Base-by-base conservation (phyloP, 1,284 basidiomycete species). In the Cryptococcus maquisensis region DNA sequence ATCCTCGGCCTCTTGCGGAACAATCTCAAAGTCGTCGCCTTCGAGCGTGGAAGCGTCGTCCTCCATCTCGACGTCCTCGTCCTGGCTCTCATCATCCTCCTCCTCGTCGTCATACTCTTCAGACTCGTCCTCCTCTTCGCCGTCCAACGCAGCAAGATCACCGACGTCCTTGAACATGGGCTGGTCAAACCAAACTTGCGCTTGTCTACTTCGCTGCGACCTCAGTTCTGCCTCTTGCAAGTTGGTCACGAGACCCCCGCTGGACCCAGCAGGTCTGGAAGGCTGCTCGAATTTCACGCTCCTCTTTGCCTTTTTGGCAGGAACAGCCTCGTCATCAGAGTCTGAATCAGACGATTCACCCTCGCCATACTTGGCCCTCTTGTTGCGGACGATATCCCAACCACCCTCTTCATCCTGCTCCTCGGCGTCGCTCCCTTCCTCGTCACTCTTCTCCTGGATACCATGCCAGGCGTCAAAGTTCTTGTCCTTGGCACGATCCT, bases 141-240 rank as follows among this genome's bases (percentile, higher is more conserved):
- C 79, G 35, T 76, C 75, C n/a, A 81, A 69, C n/a, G 78, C 79
- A 10, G 79, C 79, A 8, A 84, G 66, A 47, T 81, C 80, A 26
- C 83, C 84, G 7, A 90, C 70, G n/a, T 82, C 87, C 56, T 85
- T 82, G 80, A 99, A 99, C 47, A 97, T 77, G 49, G 88, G 87
- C 74, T 98, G 96, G 67, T 91, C 88, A 75, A 98, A 99, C 96
- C 96, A 99, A 20, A 98, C 75, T 59, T 80, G 80, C 15, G 83
- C 81, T 44, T 80, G 79, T 21, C 79, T 74, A 60, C 78, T 81
- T 68, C 77, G 74, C 49, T 75, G 69, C 4, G 70, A 69, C 26
- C 71, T 52, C 52, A 71, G 51, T 52, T 71, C 66, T 42, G 63
- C 56, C 16, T 74, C 69, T 41, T 56, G 57, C 49, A 71, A 63